Evolutionary conservation across 2,329 filamentous ascomycete species (phyloP), one percentile per base, ranked within the genome.

Genomic region (Zymoseptoria crescenta): DNA sequence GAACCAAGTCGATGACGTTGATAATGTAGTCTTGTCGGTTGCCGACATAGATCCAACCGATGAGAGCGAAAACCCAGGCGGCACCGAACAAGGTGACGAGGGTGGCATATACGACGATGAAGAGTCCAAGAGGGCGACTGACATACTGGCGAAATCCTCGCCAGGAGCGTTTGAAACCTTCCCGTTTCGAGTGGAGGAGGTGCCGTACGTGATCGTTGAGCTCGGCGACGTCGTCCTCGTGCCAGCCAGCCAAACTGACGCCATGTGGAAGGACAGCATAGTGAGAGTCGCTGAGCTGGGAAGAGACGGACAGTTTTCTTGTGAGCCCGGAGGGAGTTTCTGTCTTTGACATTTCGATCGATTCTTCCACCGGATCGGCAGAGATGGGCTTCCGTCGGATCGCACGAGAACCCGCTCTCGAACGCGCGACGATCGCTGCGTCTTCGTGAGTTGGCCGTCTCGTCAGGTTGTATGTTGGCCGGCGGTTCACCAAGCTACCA

Each of bases 21-120:
- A 79, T 73, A 1, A 80, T 75, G 16, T 78, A 93, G 3, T 83
- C 76, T 70, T 93, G 87, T 66, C 81, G 79, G 20, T 84, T 83
- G 20, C 88, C 89, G 20, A 93, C 87, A 63, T 91, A 91, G 70
- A 94, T 89, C 90, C 90, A 95, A 53, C 83, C 80, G 70, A 96
- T 96, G 57, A 95, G 77, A 74, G 93, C 94, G n/a, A 95, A 81
- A 1, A 96, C 90, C 91, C 90, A 96, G 0, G 88, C 88, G 10
- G 93, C 79, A 68, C 90, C 90, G 67, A 95, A 96, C 0, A 92
- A 78, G 0, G 90, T 94, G 66, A 96, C 92, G 20, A 93, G 79
- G 0, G 83, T 86, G 8, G 89, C 90, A 72, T 96, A 96, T 3
- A 95, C 75, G 0, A 89, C 94, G 59, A 96, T 88, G 57, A 92